Conservation (phyloP, 1,284 basidiomycete species). For the Chondrostereum purpureum region DNA sequence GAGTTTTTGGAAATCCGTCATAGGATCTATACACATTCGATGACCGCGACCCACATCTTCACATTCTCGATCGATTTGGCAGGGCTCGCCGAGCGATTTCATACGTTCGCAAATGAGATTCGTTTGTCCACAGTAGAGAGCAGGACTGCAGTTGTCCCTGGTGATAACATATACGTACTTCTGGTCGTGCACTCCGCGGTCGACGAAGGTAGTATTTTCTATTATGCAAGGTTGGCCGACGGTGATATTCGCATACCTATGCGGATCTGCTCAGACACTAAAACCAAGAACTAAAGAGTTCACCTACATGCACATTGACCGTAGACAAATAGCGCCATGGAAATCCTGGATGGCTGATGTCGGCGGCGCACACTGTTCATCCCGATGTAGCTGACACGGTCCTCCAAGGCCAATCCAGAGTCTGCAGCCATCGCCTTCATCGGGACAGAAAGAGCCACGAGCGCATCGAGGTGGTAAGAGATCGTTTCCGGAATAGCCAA, state of each 20-base stretch:
- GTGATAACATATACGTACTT: constrained; percentile 47
- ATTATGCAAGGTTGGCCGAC: constrained; percentile 48
- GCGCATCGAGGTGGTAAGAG: constrained; percentile 53
- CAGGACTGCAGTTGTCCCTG: constrained; percentile 55
- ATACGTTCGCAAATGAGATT: constrained; percentile 40
- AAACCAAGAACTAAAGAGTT: constrained; percentile 6
- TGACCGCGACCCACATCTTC: constrained; percentile 33
- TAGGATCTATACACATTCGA: constrained; percentile 2
- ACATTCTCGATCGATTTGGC: constrained; percentile 55
- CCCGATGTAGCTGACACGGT: constrained; percentile 62
- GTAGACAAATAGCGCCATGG: constrained; percentile 58
- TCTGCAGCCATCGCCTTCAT: constrained; percentile 61
- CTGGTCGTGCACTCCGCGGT: constrained; percentile 35
- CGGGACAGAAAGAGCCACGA: constrained; percentile 58
- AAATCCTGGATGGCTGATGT: constrained; percentile 38
- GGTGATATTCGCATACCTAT: constrained; percentile 53
- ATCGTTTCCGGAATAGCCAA: constrained; percentile 39
- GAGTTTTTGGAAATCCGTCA: constrained; percentile 6
- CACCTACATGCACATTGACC: constrained; percentile 56
- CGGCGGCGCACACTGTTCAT: constrained; percentile 60
- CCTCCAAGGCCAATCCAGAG: constrained; percentile 38
- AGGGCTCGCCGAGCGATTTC: constrained; percentile 38
- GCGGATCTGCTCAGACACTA: neutral
- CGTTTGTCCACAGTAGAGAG: constrained; percentile 53
- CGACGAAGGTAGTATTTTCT: constrained; percentile 58